Conservation (phyloP, 169 alveolate species). For the Cystoisospora suis region DNA sequence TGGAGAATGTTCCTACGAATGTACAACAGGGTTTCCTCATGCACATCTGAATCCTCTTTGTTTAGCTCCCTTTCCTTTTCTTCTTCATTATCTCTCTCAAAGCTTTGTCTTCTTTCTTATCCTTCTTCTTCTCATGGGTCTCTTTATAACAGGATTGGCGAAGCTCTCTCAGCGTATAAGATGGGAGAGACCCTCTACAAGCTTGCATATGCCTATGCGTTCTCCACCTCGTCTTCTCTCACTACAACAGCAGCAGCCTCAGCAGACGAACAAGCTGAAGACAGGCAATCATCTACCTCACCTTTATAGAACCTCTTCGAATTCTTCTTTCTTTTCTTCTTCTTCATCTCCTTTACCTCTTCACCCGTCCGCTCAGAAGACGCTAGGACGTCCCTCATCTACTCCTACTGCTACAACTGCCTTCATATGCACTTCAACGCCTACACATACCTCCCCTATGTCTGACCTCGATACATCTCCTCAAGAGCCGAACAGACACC, state of each 20-base stretch:
- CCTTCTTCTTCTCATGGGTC: background rate
- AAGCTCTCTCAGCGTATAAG: background rate
- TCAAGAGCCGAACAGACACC: no score
- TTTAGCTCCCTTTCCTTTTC: constrained; percentile 46
- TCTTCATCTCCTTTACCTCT: no score
- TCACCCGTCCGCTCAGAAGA: no score
- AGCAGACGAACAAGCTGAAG: background rate
- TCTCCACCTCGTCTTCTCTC: no score
- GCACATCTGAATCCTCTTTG: constrained; percentile 61
- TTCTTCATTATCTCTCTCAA: constrained; percentile 21
- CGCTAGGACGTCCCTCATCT: no score
- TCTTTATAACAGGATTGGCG: background rate
- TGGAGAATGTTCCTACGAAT: constrained; percentile 61
- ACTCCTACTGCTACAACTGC: no score
- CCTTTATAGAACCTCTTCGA: background rate
- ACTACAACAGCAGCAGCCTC: background rate
- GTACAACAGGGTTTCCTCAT: constrained; percentile 57
- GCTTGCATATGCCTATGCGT: no score
- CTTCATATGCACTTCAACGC: no score
- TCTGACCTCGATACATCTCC: no score
- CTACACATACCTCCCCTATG: no score
- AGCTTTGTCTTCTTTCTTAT: background rate
- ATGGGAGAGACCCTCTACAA: no score
- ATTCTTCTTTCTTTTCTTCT: background rate
- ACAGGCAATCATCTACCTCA: background rate